A percentile compares a stretch with the other conserved stretches of the same genome.
These are phyloP conservation scores for Phallus indusiatus DNA, from an alignment of 768 basidiomycete genomes.

Conservation along the genomic window DNA sequence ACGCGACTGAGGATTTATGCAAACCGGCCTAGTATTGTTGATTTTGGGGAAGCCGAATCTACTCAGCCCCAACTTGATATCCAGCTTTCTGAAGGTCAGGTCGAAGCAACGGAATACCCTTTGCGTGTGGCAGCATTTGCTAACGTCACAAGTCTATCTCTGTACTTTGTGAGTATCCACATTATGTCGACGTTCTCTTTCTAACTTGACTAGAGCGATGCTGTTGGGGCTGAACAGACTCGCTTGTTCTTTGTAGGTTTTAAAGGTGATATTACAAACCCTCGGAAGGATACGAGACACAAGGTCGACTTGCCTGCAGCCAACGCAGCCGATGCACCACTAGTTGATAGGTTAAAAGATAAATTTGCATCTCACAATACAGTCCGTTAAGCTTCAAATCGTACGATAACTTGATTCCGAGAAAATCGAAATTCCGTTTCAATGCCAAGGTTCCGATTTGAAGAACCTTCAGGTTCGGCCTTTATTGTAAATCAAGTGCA, in stretches of 20 bases:
- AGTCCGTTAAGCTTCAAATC: neutral
- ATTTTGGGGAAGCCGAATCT: slow-evolving; percentile 64
- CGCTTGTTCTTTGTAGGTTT: slow-evolving; percentile 77
- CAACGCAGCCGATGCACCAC: slow-evolving; percentile 62
- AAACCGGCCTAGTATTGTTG: slow-evolving; percentile 66
- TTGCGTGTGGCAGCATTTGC: slow-evolving; percentile 67
- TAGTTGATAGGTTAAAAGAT: slow-evolving; percentile 51
- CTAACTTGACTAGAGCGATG: slow-evolving; percentile 40
- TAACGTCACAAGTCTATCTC: slow-evolving; percentile 60
- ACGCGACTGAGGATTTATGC: slow-evolving; percentile 67
- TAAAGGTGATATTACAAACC: slow-evolving; percentile 56
- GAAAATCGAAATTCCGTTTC: no score
- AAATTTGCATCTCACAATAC: slow-evolving; percentile 52
- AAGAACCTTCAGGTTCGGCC: no score
- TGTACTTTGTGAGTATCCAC: slow-evolving; percentile 62
- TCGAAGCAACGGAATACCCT: slow-evolving; percentile 65
- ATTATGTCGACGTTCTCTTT: slow-evolving; percentile 1
- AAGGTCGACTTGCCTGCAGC: slow-evolving; percentile 73
- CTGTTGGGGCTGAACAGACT: slow-evolving; percentile 54
- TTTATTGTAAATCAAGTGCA: no score
- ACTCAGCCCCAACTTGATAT: slow-evolving; percentile 65
- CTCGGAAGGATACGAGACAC: slow-evolving; percentile 47
- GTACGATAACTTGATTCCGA: neutral
- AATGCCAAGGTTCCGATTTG: no score
- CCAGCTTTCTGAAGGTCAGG: slow-evolving; percentile 60